Base-by-base conservation (phyloP, 192 early-diverging fungal genomes). In the Gamsiella multidivaricata region DNA sequence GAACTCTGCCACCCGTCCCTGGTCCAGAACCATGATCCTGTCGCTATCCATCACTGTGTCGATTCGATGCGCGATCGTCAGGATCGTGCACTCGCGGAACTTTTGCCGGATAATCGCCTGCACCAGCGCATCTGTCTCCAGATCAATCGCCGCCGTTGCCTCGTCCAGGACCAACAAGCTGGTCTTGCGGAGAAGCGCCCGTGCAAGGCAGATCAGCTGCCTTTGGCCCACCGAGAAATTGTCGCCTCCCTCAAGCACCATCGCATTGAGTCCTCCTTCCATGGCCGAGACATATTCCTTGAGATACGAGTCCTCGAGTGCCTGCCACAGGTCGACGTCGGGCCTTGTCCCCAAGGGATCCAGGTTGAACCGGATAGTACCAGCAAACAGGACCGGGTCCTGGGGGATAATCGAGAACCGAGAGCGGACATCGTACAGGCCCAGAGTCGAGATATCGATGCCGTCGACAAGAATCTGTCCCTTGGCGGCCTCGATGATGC, bases 21-120 rank as follows among this genome's bases (percentile, higher is more conserved):
- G 64, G 43, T 91, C 90, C 31, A 83, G 25, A 0, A 95, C 92
- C 28, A 95, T 65, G n/a, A 97, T 90, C 14, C 89, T 81, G 79
- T 96, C 94, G 58, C 94, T 95, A 53, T 91, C 92, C 58, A 93
- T 91, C 22, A 97, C 88, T 0, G 95, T 95, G 58, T 89, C 85
- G 36, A 95, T 62, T 17, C 95, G 88, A 65, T 98, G 97, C 7
- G 97, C 97, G 71, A 98, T 94, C 65, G 90, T 91, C 51, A 98
- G 71, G 50, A 97, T 82, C 8, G 97, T 97, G 33, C 88, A 88
- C 39, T 91, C 80, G 23, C 78, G 80, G 75, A 96, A 94, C 65
- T 88, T 83, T 23, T 86, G 81, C 25, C 91, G 83, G 58, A 98
- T 95, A 1, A 95, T 92, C 29, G 80, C 73, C 85, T 98, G 97